Percentiles rank a stretch among this genome's conserved stretches.
Conservation (phyloP, 2,329 filamentous ascomycete species). For the Botryotinia globosa region DNA sequence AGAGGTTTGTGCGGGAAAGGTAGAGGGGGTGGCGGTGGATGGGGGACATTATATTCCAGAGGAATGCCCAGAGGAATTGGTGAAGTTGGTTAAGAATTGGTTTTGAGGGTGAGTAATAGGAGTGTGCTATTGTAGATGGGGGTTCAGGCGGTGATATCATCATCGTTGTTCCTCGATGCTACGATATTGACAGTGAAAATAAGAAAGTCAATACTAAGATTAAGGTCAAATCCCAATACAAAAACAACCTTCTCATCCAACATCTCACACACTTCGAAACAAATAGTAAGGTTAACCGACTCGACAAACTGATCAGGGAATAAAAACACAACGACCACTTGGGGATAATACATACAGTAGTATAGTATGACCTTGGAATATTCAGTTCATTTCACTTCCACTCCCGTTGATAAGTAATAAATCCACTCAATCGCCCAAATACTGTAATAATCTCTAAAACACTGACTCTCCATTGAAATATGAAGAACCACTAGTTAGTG, state of each 20-base stretch:
- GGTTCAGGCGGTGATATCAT: not conserved
- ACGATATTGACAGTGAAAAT: not conserved
- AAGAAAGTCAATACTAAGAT: not conserved
- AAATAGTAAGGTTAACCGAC: no score
- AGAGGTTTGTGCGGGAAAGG: constrained; percentile 43
- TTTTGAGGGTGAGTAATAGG: constrained; percentile 25
- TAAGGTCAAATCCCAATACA: not conserved
- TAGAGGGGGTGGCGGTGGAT: constrained; percentile 45
- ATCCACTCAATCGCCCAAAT: no score
- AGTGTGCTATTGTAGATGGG: not conserved
- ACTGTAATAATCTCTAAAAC: no score
- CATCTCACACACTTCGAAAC: not conserved
- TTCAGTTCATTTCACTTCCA: no score
- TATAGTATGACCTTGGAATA: no score
- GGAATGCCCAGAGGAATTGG: constrained; percentile 48
- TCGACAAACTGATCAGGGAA: not conserved
- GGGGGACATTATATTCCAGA: constrained; percentile 52
- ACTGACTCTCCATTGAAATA: no score
- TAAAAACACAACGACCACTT: not conserved
- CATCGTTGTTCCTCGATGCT: not conserved
- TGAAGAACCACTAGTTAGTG: no score
- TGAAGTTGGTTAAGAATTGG: constrained; percentile 44
- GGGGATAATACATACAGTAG: no score
- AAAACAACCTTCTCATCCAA: not conserved
- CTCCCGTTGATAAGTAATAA: no score